Conservation (phyloP, 345 rosid genomes). For the Eucalyptus melliodora region DNA sequence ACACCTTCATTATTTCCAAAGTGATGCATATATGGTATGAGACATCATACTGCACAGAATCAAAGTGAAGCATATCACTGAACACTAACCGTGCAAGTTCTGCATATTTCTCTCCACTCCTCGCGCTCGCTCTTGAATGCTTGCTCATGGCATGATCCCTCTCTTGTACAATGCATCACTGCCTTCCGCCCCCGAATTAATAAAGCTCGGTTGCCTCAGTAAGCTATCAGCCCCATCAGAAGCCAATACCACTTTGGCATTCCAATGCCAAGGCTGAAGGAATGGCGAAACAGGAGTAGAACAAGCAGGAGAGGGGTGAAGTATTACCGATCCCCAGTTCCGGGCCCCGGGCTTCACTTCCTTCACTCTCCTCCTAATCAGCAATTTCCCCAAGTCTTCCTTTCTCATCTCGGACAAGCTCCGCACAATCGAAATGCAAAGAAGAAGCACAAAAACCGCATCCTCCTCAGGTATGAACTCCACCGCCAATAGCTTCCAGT, state of each 20-base stretch:
- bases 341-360: conserved; percentile 58
- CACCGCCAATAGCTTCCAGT: conserved; percentile 63
- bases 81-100: not conserved
- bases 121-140: not conserved
- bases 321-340: conserved; percentile 74
- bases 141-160: conserved; percentile 36
- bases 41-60: not conserved
- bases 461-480: conserved; percentile 77
- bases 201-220: conserved; percentile 28
- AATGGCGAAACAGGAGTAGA: conserved; percentile 17
- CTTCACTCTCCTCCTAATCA: conserved; percentile 48
- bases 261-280: conserved; percentile 67
- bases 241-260: conserved; percentile 33
- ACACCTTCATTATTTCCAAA: not conserved
- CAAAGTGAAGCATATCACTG: not conserved
- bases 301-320: conserved; percentile 22
- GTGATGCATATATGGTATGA: not conserved
- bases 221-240: conserved; percentile 7
- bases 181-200: conserved; percentile 51
- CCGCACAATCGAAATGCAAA: conserved; percentile 54
- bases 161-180: conserved; percentile 59
- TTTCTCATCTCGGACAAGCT: conserved; percentile 55
- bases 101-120: not conserved
- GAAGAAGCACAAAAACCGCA: conserved; percentile 44
- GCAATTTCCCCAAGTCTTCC: conserved; percentile 55